phyloP scores from a whole-genome alignment of 345 rosid species.

The Acer campestre region DNA sequence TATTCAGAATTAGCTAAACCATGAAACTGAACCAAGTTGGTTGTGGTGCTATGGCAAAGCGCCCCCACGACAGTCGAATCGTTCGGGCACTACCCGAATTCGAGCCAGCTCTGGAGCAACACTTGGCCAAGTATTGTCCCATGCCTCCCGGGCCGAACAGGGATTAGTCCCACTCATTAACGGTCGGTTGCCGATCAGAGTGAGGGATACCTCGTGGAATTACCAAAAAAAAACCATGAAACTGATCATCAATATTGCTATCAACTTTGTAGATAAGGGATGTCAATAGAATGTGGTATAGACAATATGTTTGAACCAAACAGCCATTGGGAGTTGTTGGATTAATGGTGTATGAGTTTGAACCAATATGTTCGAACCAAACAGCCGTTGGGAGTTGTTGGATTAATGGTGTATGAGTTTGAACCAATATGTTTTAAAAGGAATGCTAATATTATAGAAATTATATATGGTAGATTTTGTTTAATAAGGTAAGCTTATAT shows the following conservation, averaged over 20 bases:
- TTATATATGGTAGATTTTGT: no score
- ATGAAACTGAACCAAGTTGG: neutral
- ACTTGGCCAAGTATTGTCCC: no score
- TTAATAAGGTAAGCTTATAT: no score
- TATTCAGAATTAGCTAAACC: neutral
- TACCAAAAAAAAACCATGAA: neutral
- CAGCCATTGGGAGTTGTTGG: neutral
- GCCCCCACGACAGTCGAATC: no score
- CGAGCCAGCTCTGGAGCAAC: no score
- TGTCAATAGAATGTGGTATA: neutral
- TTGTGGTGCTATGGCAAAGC: no score
- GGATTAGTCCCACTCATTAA: no score
- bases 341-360: neutral
- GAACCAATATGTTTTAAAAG: neutral
- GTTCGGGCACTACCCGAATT: no score
- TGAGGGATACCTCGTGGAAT: no score
- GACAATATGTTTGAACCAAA: constrained; percentile 5
- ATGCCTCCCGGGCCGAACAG: no score
- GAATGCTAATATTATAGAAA: neutral
- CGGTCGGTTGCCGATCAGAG: no score
- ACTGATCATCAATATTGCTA: neutral
- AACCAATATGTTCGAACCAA: constrained; percentile 1
- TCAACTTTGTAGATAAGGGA: neutral
- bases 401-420: neutral
- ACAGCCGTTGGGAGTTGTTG: neutral